phyloP scores from a whole-genome alignment of 208 protist genomes.

The Naegleria lovaniensis region DNA sequence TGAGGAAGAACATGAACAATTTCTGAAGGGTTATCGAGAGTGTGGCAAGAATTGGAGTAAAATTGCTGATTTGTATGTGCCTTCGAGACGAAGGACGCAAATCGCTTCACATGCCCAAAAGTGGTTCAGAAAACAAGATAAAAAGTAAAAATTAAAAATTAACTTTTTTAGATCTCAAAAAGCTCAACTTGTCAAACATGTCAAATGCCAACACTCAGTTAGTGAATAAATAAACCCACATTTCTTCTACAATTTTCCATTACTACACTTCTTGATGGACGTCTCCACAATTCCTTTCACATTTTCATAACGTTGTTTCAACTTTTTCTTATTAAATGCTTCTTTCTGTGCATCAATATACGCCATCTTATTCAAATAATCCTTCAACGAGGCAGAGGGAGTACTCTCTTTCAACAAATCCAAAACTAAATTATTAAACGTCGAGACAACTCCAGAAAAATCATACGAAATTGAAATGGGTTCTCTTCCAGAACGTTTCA shows the following conservation, averaged over 20 bases:
- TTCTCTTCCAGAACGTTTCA: neutral
- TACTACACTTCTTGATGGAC: too few species aligned
- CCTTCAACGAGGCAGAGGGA: neutral
- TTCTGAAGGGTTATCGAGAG: neutral
- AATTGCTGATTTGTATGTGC: neutral
- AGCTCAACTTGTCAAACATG: too few species aligned
- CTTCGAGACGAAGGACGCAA: neutral
- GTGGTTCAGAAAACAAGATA: neutral
- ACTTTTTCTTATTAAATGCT: neutral
- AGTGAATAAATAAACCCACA: too few species aligned
- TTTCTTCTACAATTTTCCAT: too few species aligned
- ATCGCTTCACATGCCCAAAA: neutral
- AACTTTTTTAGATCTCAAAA: too few species aligned
- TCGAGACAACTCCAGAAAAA: neutral
- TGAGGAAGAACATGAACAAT: neutral
- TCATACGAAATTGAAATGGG: neutral
- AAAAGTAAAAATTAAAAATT: neutral
- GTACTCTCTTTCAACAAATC: neutral
- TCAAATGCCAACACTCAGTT: too few species aligned
- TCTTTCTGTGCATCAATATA: neutral
- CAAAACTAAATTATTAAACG: neutral
- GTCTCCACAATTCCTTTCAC: too few species aligned
- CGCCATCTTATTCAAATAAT: neutral
- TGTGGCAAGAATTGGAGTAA: constrained; percentile 7
- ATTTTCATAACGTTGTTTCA: neutral